Conservation (phyloP, 73 alveolate species). For the Loxodes magnus region DNA sequence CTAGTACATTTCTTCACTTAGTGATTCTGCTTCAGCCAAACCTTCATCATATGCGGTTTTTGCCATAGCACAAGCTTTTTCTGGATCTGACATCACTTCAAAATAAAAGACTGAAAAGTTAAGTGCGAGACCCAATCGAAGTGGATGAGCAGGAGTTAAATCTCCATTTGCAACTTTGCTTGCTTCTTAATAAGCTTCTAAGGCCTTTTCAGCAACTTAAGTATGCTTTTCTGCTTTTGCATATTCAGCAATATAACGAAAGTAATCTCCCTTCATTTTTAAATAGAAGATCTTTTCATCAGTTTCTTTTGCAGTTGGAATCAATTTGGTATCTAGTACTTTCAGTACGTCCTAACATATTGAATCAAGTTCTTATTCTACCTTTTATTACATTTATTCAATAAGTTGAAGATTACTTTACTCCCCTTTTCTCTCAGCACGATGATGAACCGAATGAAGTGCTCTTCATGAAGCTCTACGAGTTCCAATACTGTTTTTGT, state of each 20-base stretch:
- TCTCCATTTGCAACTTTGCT: conserved; percentile 50
- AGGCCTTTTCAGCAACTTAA: conserved; percentile 56
- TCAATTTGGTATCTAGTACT: conserved; percentile 45
- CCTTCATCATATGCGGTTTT: conserved; percentile 72
- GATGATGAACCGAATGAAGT: conserved; percentile 51
- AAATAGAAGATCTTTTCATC: conserved; percentile 72
- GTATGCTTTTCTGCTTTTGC: conserved; percentile 56
- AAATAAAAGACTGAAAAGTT: conserved; percentile 82
- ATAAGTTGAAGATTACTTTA: conserved; percentile 45
- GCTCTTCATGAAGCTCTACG: conserved; percentile 81
- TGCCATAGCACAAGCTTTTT: conserved; percentile 70
- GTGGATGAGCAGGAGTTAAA: conserved; percentile 79
- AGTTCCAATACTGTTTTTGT: conserved; percentile 71
- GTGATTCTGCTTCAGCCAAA: conserved; percentile 58
- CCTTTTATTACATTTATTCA: conserved; percentile 42
- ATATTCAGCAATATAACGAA: conserved; percentile 85
- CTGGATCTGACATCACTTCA: conserved; percentile 59
- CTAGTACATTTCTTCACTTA: conserved; percentile 82
- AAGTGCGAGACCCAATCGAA: conserved; percentile 72
- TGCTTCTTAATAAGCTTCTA: conserved; percentile 83
- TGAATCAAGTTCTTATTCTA: conserved; percentile 60
- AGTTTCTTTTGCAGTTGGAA: conserved; percentile 41
- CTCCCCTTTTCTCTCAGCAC: conserved; percentile 60
- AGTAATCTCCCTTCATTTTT: conserved; percentile 93
- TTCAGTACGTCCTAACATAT: conserved; percentile 55